Base-by-base conservation (phyloP, 2,329 filamentous ascomycete species). In the Phaeosphaeriaceae sp. region DNA sequence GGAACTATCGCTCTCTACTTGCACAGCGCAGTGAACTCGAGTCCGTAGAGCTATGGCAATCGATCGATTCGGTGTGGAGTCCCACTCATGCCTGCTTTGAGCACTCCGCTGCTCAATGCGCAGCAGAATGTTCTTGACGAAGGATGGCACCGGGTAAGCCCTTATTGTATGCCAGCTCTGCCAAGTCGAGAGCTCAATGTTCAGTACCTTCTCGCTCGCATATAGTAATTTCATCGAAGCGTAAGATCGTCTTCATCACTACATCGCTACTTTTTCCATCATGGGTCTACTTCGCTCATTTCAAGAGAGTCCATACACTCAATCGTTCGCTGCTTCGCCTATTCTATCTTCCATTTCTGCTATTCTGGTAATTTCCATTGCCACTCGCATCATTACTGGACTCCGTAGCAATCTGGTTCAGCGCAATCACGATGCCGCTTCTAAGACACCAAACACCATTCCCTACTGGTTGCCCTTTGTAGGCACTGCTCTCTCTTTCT, bases 401-500 rank as follows among this genome's bases (percentile, higher is more conserved):
- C n/a, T 57, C 11, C 54, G 52, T 25, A 57, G 57, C 22, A 53
- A 41, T 20, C 36, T 58, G 22, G 25, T 54, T 20, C 42, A 55
- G 24, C 54, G 56, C 27, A 46, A 61, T 19, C 51, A 46, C n/a
- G 54, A 58, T 36, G 48, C 51, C n/a, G 40, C 20, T 5, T 47
- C 42, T 9, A 61, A 61, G 41, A 61, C 61, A 3, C 58, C 58
- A 13, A 61, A 57, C 21, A 52, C 48, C 9, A 58, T 63, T 19
- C 25, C 55, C 13, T 61, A 63, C 47, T 63, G 58, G 61, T 27
- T 63, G 17, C 61, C 61, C 7, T 61, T 47, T n/a, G 48, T 63
- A 20, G 61, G 61, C 20, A 61, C 61, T 5, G 58, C 61, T 11
- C 41, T 63, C 19, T 63, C 61, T 13, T 63, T 63, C 27, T 54